Percentiles rank a stretch among this genome's conserved stretches.
phyloP scores from a whole-genome alignment of 1,284 basidiomycete species.

The Ustilago nuda region DNA sequence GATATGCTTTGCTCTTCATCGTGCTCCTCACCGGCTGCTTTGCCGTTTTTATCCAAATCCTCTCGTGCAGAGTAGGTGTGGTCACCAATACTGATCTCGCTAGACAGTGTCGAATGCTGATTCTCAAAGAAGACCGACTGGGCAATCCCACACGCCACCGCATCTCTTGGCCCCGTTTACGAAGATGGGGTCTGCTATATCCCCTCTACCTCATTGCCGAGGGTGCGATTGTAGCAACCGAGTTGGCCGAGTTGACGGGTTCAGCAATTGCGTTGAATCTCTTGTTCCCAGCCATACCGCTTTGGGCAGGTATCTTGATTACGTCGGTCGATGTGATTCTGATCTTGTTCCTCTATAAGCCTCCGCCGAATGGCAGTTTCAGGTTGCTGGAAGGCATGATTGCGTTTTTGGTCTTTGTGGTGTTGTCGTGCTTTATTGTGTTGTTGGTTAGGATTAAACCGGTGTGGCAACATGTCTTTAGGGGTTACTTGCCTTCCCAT shows the following conservation, averaged over 20 bases:
- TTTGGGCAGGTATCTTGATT: constrained; percentile 75
- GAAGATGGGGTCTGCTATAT: constrained; percentile 69
- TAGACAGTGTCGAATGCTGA: constrained; percentile 55
- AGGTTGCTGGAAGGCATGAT: constrained; percentile 78
- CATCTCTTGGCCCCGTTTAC: constrained; percentile 80
- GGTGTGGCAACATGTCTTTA: constrained; percentile 82
- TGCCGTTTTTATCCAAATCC: constrained; percentile 81
- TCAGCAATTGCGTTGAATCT: constrained; percentile 82
- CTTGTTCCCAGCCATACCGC: constrained; percentile 78
- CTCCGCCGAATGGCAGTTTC: constrained; percentile 66
- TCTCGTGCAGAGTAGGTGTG: constrained; percentile 73
- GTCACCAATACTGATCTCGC: constrained; percentile 70
- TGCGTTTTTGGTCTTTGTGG: constrained; percentile 72
- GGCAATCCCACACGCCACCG: constrained; percentile 72
- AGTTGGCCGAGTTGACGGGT: constrained; percentile 78
- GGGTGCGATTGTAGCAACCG: constrained; percentile 77
- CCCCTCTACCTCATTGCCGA: constrained; percentile 75
- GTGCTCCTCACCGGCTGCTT: constrained; percentile 86
- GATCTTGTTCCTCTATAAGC: constrained; percentile 72
- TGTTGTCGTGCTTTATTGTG: constrained; percentile 79
- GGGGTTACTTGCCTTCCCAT: constrained; percentile 83
- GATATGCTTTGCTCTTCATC: constrained; percentile 87
- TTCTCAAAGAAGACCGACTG: constrained; percentile 47
- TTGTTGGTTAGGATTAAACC: constrained; percentile 81
- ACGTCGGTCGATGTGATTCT: constrained; percentile 86